Percentiles rank a stretch among this genome's conserved stretches.
Evolutionary conservation across 73 alveolate species (phyloP).

Genomic region (Durusdinium trenchii): DNA sequence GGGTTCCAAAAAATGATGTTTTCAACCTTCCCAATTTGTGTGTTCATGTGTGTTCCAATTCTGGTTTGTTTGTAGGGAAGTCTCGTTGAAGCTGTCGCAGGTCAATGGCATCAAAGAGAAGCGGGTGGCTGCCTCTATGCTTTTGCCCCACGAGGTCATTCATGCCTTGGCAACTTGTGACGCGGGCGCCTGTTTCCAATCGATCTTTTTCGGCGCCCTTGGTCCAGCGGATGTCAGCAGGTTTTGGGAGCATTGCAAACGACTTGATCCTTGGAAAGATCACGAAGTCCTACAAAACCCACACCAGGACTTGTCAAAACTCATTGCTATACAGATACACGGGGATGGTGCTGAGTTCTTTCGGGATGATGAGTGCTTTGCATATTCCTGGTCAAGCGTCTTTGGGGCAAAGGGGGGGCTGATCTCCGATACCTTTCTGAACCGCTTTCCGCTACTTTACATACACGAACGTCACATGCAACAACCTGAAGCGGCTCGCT

Average conservation of each 20-base stretch:
- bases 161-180: slow-evolving; percentile 11
- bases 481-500: neutral
- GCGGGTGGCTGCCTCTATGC: neutral
- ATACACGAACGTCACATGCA: slow-evolving; percentile 1
- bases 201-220: neutral
- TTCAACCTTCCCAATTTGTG: neutral
- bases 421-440: neutral
- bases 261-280: neutral
- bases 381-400: neutral
- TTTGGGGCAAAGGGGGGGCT: neutral
- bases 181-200: neutral
- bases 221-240: neutral
- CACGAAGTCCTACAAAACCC: neutral
- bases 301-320: neutral
- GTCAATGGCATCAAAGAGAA: neutral
- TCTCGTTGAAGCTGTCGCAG: neutral
- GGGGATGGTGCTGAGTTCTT: slow-evolving; percentile 29
- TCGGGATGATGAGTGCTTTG: slow-evolving; percentile 12
- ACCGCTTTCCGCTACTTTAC: neutral
- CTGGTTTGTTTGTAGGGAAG: neutral
- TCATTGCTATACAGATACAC: neutral
- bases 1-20: neutral
- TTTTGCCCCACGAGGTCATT: slow-evolving; percentile 18
- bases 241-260: neutral
- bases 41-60: neutral